Evolutionary conservation across 2,329 filamentous ascomycete genomes (phyloP), one percentile per base, ranked within the genome.

Genomic region (Alternaria incomplexa): DNA sequence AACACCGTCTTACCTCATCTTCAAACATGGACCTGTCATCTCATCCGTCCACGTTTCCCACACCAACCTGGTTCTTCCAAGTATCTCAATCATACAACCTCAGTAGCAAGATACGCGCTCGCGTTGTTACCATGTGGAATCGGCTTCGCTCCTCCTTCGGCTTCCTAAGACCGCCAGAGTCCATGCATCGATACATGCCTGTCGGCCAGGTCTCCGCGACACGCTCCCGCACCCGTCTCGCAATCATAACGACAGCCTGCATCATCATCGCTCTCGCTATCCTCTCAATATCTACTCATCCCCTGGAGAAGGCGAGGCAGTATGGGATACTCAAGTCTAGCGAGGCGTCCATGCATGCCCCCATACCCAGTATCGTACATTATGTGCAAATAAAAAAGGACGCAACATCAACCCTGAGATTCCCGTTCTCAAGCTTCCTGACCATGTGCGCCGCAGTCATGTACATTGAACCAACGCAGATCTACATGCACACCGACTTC

Each of bases 401-500:
- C 32, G 32, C 15, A 36, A n/a, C 7, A 9, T 36, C 32, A n/a
- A 36, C 8, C 15, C 32, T 36, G 32, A 36, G 8, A 5, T 36
- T 36, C 0, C 32, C 32, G 8, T 36, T 36, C 15, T 36, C 32
- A n/a, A 36, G 32, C 32, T 36, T 36, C 32, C 15, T 36, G 15
- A 36, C 32, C 15, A 36, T 36, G 32, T 36, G 32, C 32, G 32
- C 32, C 15, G 32, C 32, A n/a, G 32, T 36, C 32, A n/a, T 36
- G 32, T 36, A 36, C 15, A 36, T 36, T 36, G 32, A 50, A 5
- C 32, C 46, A 4, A 50, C 32, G 11, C 45, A 58, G n/a, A 65
- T 72, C 36, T 70, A 66, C 63, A 68, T 73, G 25, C 69, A 72
- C 62, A 69, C 66, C 60, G 70, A 74, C 56, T 68, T 52, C 67